A percentile compares a stretch with the other conserved stretches of the same genome.
These are phyloP conservation scores for Metschnikowia vanudenii DNA, from an alignment of 805 yeast genomes.

Conservation along the genomic window DNA sequence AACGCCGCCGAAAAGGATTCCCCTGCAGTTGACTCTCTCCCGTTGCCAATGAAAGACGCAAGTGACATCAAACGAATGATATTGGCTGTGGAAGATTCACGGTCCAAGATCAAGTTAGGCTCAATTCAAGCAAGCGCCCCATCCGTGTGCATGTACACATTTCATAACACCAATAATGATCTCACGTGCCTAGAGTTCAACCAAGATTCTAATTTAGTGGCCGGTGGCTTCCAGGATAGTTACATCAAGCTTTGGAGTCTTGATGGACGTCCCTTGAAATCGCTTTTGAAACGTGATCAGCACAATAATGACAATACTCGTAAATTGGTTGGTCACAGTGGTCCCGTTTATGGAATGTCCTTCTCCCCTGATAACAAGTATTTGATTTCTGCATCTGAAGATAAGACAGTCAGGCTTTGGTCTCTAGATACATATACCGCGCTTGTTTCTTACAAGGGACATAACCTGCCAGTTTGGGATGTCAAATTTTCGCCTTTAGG, in stretches of 20 bases:
- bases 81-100: conserved; percentile 73
- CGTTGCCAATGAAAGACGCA: conserved; percentile 81
- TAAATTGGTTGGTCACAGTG: conserved; percentile 85
- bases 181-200: conserved; percentile 86
- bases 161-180: conserved; percentile 90
- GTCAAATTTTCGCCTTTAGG: conserved; percentile 93
- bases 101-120: conserved; percentile 68
- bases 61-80: conserved; percentile 79
- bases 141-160: conserved; percentile 95
- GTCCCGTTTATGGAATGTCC: conserved; percentile 86
- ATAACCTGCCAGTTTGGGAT: conserved; percentile 96
- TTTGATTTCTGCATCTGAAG: conserved; percentile 82
- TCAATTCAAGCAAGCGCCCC: conserved; percentile 80
- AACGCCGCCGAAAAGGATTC: conserved; percentile 58
- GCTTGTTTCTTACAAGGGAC: conserved; percentile 93
- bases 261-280: conserved; percentile 81
- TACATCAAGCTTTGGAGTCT: conserved; percentile 89
- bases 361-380: conserved; percentile 89
- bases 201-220: conserved; percentile 80
- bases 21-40: conserved; percentile 73
- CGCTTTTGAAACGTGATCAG: conserved; percentile 55
- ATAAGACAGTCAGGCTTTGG: conserved; percentile 91
- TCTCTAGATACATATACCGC: conserved; percentile 87
- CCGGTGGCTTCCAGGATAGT: conserved; percentile 93
- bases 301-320: conserved; percentile 47